A percentile compares a stretch with the other conserved stretches of the same genome.
These are phyloP conservation scores for Oldenlandia corymbosa DNA, from an alignment of 257 asterid genomes.

Conservation along the genomic window DNA sequence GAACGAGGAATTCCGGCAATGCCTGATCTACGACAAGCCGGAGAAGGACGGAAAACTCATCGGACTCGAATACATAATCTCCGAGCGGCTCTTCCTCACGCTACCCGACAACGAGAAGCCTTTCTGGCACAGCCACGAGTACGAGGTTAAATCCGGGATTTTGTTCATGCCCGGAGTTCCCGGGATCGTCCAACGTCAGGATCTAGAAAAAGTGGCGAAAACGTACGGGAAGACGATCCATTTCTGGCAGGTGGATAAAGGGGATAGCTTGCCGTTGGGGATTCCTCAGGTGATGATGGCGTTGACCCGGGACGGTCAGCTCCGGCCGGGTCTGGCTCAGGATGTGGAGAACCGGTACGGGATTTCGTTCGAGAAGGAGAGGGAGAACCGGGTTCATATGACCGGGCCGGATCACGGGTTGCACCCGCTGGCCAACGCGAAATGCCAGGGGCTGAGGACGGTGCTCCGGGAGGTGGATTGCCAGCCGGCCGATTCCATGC, in stretches of 20 bases:
- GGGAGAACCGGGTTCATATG: conserved; percentile 52
- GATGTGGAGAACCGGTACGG: conserved; percentile 60
- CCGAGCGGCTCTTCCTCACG: conserved; percentile 56
- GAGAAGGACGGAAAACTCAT: conserved; percentile 60
- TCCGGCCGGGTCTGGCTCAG: conserved; percentile 45
- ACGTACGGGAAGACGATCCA: conserved; percentile 76
- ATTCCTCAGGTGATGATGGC: conserved; percentile 90
- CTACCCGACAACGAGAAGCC: conserved; percentile 75
- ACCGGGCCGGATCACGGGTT: conserved; percentile 53
- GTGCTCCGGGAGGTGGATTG: conserved; percentile 74
- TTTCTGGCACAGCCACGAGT: conserved; percentile 85
- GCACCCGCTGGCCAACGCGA: conserved; percentile 79
- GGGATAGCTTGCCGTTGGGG: conserved; percentile 66
- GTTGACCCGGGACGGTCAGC: conserved; percentile 80
- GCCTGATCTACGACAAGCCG: conserved; percentile 70
- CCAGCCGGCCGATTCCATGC: conserved; percentile 14
- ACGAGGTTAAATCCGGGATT: conserved; percentile 80
- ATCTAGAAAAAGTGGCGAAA: conserved; percentile 49
- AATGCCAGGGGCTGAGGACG: conserved; percentile 56
- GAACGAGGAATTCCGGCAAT: conserved; percentile 83
- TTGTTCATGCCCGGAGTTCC: conserved; percentile 77
- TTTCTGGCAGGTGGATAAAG: conserved; percentile 89
- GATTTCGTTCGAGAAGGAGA: conserved; percentile 43
- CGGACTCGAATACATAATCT: conserved; percentile 64
- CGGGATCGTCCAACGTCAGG: conserved; percentile 61